Conservation (phyloP, 1,139 yeast genomes). For the Debaryomycetaceae sp. region DNA sequence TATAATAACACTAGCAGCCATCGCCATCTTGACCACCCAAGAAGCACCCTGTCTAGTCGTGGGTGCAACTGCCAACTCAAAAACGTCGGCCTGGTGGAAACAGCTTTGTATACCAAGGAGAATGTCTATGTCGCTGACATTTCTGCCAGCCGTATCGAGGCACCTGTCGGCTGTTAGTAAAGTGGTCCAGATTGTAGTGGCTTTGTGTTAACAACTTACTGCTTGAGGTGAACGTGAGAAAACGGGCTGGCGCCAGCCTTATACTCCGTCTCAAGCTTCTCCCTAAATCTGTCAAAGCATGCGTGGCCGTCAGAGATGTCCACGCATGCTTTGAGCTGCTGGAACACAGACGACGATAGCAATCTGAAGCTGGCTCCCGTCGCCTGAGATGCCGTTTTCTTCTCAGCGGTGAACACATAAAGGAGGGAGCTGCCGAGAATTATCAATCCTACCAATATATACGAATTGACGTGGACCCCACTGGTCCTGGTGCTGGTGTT, state of each 20-base stretch:
- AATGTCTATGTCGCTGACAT: conserved; percentile 17
- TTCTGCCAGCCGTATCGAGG: conserved; percentile 13
- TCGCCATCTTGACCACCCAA: conserved; percentile 8
- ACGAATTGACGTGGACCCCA: background rate
- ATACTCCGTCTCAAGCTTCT: conserved; percentile 9
- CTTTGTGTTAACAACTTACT: conserved; percentile 6
- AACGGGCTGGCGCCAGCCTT: conserved; percentile 4
- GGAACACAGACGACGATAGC: conserved; percentile 8
- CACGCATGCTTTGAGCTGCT: conserved; percentile 12
- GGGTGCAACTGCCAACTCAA: conserved; percentile 9
- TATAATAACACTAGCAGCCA: conserved; percentile 10
- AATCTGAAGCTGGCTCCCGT: conserved; percentile 5
- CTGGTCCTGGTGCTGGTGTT: background rate
- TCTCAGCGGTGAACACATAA: background rate
- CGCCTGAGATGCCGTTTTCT: conserved; percentile 1
- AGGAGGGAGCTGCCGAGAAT: background rate
- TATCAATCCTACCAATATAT: background rate
- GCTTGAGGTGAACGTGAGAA: conserved; percentile 7
- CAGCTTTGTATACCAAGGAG: conserved; percentile 22
- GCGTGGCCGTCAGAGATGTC: conserved; percentile 11
- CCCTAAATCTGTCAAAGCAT: conserved; percentile 11
- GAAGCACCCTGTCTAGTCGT: conserved; percentile 4
- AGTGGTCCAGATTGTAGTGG: background rate
- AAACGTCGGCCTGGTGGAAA: conserved; percentile 18
- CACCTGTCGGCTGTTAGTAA: conserved; percentile 12